These are phyloP conservation scores for Xylaria acuta DNA, from an alignment of 495 filamentous ascomycete species.

Conservation along the genomic window DNA sequence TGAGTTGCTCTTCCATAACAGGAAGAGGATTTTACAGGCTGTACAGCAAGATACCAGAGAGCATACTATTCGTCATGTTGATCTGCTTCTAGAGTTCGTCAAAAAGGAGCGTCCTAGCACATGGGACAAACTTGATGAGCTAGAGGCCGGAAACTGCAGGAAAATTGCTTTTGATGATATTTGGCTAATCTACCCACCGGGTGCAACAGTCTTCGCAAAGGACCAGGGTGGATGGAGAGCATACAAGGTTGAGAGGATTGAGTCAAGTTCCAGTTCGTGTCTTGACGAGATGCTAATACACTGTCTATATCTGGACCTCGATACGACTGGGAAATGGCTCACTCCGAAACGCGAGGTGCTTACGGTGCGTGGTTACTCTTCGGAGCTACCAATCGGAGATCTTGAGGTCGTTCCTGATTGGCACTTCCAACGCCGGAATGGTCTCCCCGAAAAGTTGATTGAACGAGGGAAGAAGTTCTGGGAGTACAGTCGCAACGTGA, in stretches of 20 bases:
- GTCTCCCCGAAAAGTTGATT: background rate
- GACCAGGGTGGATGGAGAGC: slow-evolving; percentile 4
- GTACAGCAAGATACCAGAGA: background rate
- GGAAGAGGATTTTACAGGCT: background rate
- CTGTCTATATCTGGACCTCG: background rate
- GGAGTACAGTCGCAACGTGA: background rate
- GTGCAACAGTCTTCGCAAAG: background rate
- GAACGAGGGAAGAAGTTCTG: background rate
- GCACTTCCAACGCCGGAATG: background rate
- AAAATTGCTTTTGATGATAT: slow-evolving; percentile 1
- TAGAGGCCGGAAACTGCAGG: background rate
- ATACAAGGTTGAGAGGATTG: background rate
- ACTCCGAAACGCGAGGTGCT: background rate
- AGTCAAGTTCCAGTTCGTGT: background rate
- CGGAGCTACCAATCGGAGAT: slow-evolving; percentile 2
- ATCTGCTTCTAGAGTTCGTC: background rate
- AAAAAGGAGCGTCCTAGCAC: background rate
- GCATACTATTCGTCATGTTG: background rate
- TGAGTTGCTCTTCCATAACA: background rate
- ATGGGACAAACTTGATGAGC: background rate
- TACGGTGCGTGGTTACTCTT: background rate
- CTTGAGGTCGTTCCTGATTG: background rate
- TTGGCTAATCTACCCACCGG: background rate
- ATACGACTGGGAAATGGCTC: background rate
- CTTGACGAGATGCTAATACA: background rate